phyloP scores from a whole-genome alignment of 2,329 filamentous ascomycete species.

The Pseudogymnoascus pannorum region DNA sequence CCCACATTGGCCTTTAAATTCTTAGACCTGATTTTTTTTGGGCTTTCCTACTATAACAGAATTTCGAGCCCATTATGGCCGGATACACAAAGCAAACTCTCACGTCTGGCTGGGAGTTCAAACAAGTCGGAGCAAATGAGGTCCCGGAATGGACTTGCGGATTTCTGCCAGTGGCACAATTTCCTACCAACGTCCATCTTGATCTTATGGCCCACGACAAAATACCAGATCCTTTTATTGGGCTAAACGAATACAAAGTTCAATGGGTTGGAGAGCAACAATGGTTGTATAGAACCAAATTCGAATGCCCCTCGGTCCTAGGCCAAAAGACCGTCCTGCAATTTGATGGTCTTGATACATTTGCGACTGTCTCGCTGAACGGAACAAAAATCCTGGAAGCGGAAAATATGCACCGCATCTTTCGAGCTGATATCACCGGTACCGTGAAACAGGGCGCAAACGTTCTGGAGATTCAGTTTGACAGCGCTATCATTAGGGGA shows the following conservation, averaged over 20 bases:
- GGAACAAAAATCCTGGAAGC: slow-evolving; percentile 38
- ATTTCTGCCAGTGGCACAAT: slow-evolving; percentile 7
- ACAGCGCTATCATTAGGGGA: background rate
- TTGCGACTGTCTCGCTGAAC: slow-evolving; percentile 43
- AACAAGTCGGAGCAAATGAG: background rate
- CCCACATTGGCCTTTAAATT: background rate
- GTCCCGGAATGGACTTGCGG: background rate
- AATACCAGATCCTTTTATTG: slow-evolving; percentile 43
- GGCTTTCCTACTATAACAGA: background rate
- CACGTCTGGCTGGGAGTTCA: slow-evolving; percentile 9
- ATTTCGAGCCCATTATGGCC: background rate
- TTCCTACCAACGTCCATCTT: slow-evolving; percentile 11
- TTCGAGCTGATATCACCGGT: slow-evolving; percentile 41
- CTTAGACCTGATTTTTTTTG: background rate
- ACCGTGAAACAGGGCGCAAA: slow-evolving; percentile 29
- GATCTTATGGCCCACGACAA: slow-evolving; percentile 8
- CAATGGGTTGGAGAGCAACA: slow-evolving; percentile 42
- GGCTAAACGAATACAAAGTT: slow-evolving; percentile 41
- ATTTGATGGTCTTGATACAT: slow-evolving; percentile 51
- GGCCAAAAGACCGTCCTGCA: slow-evolving; percentile 36
- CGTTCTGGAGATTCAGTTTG: slow-evolving; percentile 47
- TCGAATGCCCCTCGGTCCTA: slow-evolving; percentile 15
- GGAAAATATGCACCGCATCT: slow-evolving; percentile 47
- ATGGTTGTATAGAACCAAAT: slow-evolving; percentile 35
- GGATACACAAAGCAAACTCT: background rate